These are phyloP conservation scores for Spirogloea muscicola DNA, from an alignment of 139 green algal genomes.

Conservation along the genomic window DNA sequence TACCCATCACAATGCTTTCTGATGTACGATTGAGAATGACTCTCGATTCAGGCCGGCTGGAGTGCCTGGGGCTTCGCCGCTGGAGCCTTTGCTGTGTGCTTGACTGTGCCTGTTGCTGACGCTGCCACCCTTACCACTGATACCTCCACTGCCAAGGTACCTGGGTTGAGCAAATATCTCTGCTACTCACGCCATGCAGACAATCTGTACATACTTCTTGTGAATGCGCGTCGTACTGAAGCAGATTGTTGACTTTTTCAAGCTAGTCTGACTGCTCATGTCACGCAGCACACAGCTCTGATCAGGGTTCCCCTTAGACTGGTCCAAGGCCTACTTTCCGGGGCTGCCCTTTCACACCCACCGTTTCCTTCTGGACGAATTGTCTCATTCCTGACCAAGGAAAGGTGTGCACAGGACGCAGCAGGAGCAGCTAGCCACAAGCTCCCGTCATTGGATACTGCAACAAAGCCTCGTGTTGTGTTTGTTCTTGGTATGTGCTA, in stretches of 20 bases:
- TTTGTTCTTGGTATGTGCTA: constrained; percentile 15
- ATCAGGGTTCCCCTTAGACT: constrained; percentile 27
- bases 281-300: too few species aligned
- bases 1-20: too few species aligned
- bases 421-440: background rate
- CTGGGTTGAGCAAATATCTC: background rate
- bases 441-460: background rate
- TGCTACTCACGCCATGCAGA: too few species aligned
- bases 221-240: background rate
- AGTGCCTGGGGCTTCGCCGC: too few species aligned
- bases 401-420: background rate
- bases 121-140: too few species aligned
- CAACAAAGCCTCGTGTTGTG: constrained; percentile 14
- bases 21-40: too few species aligned
- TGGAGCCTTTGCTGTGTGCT: too few species aligned
- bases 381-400: background rate
- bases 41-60: too few species aligned
- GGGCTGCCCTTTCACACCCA: background rate
- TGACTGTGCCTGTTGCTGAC: too few species aligned
- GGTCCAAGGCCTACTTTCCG: constrained; percentile 6
- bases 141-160: too few species aligned
- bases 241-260: too few species aligned
- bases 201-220: background rate
- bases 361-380: background rate
- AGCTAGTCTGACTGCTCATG: too few species aligned